These are phyloP conservation scores for Diplotaxis tenuifolia DNA, from an alignment of 345 rosid genomes.

Conservation along the genomic window DNA sequence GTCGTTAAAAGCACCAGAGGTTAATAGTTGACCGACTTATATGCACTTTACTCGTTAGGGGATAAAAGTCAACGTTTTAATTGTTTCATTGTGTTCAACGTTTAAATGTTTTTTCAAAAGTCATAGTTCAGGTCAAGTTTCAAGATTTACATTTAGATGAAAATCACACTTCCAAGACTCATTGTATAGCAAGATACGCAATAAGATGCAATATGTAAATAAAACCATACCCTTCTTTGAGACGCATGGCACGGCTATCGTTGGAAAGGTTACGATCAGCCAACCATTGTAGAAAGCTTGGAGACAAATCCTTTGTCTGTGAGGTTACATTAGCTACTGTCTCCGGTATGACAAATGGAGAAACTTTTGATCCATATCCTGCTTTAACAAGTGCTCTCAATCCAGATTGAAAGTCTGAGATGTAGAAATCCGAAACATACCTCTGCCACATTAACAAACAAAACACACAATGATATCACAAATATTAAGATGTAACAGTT, in stretches of 20 bases:
- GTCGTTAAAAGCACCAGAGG: constrained; percentile 11
- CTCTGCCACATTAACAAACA: constrained; percentile 49
- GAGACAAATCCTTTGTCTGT: constrained; percentile 64
- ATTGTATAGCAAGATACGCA: not conserved
- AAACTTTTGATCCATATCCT: constrained; percentile 86
- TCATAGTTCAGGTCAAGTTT: not conserved
- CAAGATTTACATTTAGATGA: not conserved
- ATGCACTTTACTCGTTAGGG: not conserved
- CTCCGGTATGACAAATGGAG: constrained; percentile 69
- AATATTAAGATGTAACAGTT: too few species aligned
- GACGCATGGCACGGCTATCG: constrained; percentile 71
- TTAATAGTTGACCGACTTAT: not conserved
- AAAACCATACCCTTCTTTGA: constrained; percentile 77
- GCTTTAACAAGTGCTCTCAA: constrained; percentile 89
- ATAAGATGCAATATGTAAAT: not conserved
- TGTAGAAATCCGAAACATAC: constrained; percentile 82
- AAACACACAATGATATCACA: not conserved
- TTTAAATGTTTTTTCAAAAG: too few species aligned
- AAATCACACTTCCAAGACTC: not conserved
- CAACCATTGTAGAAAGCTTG: constrained; percentile 76
- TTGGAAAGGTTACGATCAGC: constrained; percentile 66
- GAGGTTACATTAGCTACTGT: constrained; percentile 64
- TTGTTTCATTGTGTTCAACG: too few species aligned
- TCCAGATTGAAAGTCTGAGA: constrained; percentile 92
- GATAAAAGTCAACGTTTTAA: not conserved